Percentiles rank a stretch among this genome's conserved stretches.
These are phyloP conservation scores for Penicillium janthinellum DNA, from an alignment of 2,329 filamentous ascomycete species.

Conservation along the genomic window DNA sequence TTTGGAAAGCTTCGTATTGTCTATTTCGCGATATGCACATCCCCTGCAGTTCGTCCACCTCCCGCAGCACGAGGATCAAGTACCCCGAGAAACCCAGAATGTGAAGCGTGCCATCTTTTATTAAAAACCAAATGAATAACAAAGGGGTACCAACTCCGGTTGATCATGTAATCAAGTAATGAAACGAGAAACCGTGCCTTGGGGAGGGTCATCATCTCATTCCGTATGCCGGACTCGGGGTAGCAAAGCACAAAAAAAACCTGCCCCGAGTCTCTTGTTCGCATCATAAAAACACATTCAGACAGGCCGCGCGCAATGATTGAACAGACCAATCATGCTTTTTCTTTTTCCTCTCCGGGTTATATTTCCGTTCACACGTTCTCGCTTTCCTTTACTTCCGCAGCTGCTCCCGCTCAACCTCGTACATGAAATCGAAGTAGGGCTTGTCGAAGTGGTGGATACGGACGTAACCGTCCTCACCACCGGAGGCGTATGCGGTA, in stretches of 20 bases:
- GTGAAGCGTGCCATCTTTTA: conserved; percentile 38
- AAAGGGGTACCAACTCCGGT: conserved; percentile 43
- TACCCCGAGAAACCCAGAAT: conserved; percentile 23
- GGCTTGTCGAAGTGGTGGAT: conserved; percentile 98
- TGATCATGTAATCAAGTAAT: conserved; percentile 44
- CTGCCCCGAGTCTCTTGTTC: conserved; percentile 31
- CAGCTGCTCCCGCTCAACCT: conserved; percentile 84
- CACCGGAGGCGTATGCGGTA: conserved; percentile 89
- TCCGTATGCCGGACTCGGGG: conserved; percentile 31
- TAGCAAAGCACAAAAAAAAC: conserved; percentile 12
- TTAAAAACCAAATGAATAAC: conserved; percentile 34
- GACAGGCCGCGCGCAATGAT: conserved; percentile 32
- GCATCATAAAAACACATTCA: conserved; percentile 42
- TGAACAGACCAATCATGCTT: conserved; percentile 16
- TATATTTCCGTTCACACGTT: conserved; percentile 20
- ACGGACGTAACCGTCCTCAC: conserved; percentile 97
- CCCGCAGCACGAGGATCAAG: conserved; percentile 16
- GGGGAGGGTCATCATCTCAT: conserved; percentile 33
- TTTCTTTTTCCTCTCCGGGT: conserved; percentile 12
- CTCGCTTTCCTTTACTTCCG: conserved; percentile 39
- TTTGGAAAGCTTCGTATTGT: conserved; percentile 31
- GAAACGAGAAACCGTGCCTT: conserved; percentile 39
- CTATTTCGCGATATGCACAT: conserved; percentile 30
- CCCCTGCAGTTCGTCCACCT: conserved; percentile 12
- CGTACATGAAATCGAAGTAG: conserved; percentile 98